Base-by-base conservation (phyloP, 805 yeast genomes). In the Ogataea degrootiae region DNA sequence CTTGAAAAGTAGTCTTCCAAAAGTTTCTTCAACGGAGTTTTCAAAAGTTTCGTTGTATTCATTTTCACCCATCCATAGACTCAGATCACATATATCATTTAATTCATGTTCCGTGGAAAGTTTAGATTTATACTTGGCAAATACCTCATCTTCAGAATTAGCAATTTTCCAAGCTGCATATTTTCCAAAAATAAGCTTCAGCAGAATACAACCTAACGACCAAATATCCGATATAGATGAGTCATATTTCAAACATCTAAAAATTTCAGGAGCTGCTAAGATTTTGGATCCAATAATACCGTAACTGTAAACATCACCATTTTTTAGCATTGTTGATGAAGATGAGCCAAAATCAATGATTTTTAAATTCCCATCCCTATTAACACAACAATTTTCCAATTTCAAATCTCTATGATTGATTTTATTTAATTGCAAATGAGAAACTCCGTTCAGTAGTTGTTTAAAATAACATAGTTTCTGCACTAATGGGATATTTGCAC, bases 271-370 rank as follows among this genome's bases (percentile, higher is more conserved):
- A 0, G 82, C 78, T 21, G 66, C 65, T 52, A 68, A 74, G 14
- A 57, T 53, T 15, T 63, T 68, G 0, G 80, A 71, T 0, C 83
- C 83, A 2, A 73, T 79, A 14, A 76, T 53, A 2, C 83, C 82
- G 29, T 65, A 47, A 21, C 58, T 38, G 1, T 53, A 46, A n/a
- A 44, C 36, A 5, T 58, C 62, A 11, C 15, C 23, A 12, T n/a
- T 14, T 4, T 21, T 39, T 16, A 5, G 14, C 3, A 16, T 36
- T 14, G 17, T 7, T 11, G 34, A 33, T 5, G 51, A 50, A 6
- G 80, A 73, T 1, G 77, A 69, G 4, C 82, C 81, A 57, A 76
- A 78, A 61, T 78, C 83, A 33, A 78, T 72, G 17, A 78, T 51
- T 55, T 77, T 77, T 38, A 76, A 52, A 2, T 47, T 41, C 0